These are phyloP conservation scores for Ophiostoma quercus DNA, from an alignment of 2,329 filamentous ascomycete species.

Conservation along the genomic window DNA sequence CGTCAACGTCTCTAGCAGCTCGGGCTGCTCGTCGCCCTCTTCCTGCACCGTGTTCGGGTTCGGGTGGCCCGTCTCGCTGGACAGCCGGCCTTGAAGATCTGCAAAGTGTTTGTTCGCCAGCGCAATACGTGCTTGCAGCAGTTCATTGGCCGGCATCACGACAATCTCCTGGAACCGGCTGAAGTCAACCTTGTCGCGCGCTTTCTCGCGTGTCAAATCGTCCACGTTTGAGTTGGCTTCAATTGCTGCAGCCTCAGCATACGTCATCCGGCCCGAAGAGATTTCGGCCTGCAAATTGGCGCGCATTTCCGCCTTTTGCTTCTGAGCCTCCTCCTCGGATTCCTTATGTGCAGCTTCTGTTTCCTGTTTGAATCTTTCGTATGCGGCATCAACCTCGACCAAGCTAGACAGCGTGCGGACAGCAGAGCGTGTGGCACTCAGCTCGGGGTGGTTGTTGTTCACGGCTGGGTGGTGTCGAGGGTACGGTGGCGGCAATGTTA, in stretches of 20 bases:
- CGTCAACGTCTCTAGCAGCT: conserved; percentile 88
- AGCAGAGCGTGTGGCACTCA: conserved; percentile 68
- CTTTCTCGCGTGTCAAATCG: conserved; percentile 66
- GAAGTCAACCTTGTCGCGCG: conserved; percentile 72
- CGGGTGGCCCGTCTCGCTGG: conserved; percentile 61
- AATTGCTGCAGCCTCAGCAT: conserved; percentile 70
- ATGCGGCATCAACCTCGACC: conserved; percentile 63
- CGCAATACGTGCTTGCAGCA: conserved; percentile 69
- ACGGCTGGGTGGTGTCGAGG: conserved; percentile 92
- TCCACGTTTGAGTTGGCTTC: conserved; percentile 67
- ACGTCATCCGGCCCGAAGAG: conserved; percentile 69
- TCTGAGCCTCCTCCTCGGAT: conserved; percentile 44
- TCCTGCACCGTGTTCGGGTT: conserved; percentile 83
- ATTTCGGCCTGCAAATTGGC: conserved; percentile 75
- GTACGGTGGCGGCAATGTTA: conserved; percentile 89
- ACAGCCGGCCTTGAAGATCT: conserved; percentile 65
- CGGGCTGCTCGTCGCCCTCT: conserved; percentile 90
- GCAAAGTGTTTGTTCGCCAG: conserved; percentile 73
- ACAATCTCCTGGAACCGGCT: conserved; percentile 79
- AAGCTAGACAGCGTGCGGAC: conserved; percentile 72
- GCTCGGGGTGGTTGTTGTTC: conserved; percentile 89
- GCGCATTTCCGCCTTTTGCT: conserved; percentile 60
- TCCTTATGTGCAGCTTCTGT: conserved; percentile 57
- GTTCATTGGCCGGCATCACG: conserved; percentile 74
- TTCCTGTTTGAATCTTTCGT: conserved; percentile 54